Evolutionary conservation across 192 early-diverging fungal species (phyloP).

Genomic region (Coemansia sp.): DNA sequence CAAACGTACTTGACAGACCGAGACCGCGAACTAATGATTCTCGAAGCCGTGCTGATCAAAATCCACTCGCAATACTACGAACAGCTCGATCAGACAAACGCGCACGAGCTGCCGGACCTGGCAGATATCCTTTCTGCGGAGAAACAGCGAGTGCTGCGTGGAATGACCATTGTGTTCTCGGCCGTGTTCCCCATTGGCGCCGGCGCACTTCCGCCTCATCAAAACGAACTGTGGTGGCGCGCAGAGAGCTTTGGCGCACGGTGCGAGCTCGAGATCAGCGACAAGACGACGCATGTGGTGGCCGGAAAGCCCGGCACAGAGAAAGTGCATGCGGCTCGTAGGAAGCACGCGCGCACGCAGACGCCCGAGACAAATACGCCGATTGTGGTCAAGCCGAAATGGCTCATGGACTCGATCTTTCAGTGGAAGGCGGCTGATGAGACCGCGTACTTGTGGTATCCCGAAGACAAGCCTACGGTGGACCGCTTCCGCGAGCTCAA

Average conservation of each 20-base stretch:
- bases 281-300: constrained; percentile 82
- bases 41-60: constrained; percentile 60
- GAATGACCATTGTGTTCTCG: constrained; percentile 74
- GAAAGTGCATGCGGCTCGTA: constrained; percentile 71
- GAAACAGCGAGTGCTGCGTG: constrained; percentile 65
- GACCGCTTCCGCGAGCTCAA: not conserved
- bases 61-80: constrained; percentile 75
- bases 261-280: constrained; percentile 64
- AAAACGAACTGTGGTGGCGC: constrained; percentile 78
- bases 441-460: constrained; percentile 57
- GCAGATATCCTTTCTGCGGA: constrained; percentile 61
- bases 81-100: constrained; percentile 23
- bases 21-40: constrained; percentile 60
- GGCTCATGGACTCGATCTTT: constrained; percentile 72
- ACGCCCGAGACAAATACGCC: constrained; percentile 62
- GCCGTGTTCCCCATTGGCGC: constrained; percentile 70
- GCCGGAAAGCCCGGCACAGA: constrained; percentile 75
- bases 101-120: constrained; percentile 23
- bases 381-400: constrained; percentile 37
- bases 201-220: constrained; percentile 56
- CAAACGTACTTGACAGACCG: constrained; percentile 49
- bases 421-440: constrained; percentile 76
- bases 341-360: constrained; percentile 29
- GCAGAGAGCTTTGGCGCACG: constrained; percentile 81
- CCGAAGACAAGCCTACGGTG: constrained; percentile 29